phyloP scores from a whole-genome alignment of 2,329 filamentous ascomycete species.

The Claviceps paspali region DNA sequence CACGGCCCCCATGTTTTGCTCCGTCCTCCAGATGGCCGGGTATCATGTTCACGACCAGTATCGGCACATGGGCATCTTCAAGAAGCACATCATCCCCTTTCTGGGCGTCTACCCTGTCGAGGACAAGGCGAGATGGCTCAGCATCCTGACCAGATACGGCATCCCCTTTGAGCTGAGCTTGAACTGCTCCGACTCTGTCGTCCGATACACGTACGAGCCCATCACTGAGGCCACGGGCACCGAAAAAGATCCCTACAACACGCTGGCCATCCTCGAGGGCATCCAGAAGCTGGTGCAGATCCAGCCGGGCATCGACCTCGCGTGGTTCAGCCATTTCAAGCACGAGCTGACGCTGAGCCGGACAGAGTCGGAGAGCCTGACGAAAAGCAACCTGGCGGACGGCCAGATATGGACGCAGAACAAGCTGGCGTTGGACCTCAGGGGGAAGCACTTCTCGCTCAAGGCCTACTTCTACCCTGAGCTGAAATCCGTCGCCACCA shows the following conservation, averaged over 20 bases:
- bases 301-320: neutral
- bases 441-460: neutral
- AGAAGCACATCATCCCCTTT: neutral
- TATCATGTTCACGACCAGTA: slow-evolving; percentile 1
- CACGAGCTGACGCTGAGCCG: neutral
- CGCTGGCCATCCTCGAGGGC: neutral
- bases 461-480: slow-evolving; percentile 1
- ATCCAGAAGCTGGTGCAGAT: neutral
- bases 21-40: neutral
- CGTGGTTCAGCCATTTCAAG: slow-evolving; percentile 1
- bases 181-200: neutral
- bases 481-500: neutral
- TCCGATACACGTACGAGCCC: slow-evolving; percentile 3
- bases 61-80: neutral
- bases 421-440: slow-evolving; percentile 1
- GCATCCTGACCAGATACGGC: neutral
- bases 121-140: neutral
- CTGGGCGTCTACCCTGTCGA: neutral
- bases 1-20: slow-evolving; percentile 1
- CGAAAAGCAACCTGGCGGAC: too few relatives aligned
- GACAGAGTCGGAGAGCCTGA: neutral
- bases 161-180: slow-evolving; percentile 2
- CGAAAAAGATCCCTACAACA: neutral
- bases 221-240: neutral
- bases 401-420: slow-evolving; percentile 1